Base-by-base conservation (phyloP, 192 early-diverging fungal species). In the Coemansia sp. region DNA sequence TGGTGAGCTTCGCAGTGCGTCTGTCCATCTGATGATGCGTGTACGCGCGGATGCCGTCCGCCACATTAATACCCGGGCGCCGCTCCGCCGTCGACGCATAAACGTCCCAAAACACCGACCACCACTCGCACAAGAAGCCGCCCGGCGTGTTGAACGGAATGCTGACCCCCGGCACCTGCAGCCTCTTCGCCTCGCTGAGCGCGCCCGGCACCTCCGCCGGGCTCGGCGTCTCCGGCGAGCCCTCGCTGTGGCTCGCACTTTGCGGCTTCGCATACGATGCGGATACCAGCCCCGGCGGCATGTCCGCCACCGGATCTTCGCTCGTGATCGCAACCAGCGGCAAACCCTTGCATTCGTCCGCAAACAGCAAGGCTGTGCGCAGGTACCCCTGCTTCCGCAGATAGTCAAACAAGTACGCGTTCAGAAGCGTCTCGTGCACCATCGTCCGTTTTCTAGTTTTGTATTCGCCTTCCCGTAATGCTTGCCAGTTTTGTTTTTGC, bases 341-440 rank as follows among this genome's bases (percentile, higher is more conserved):
- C 42, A 74, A 33, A 35, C 47, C 38, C 21, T 64, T 59, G 70
- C 76, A 73, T 56, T 79, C 76, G 21, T 68, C 65, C 46, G 56
- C 63, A 58, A 79, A 72, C 14, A 40, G n/a, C 1, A 65, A 54
- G 2, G 69, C 69, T 1, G 76, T 64, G 22, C 58, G 54, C 24
- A 59, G 40, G 27, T 59, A 73, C 27, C 77, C 70, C 30, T 42
- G 56, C 52, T 69, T 69, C 47, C 64, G 69, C 31, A 79, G 48
- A 53, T 52, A 79, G 46, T 79, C 77, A 29, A 69, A 73, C 27
- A 79, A 46, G 43, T 79, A 79, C 18, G 70, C 70, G 64, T 72
- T 73, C 35, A 79, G 45, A 11, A 71, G 30, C 32, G 60, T 9
- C 16, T 67, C 62, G 64, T 73, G 69, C 30, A 60, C 55, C 69